Percentiles rank a stretch among this genome's conserved stretches.
Conservation (phyloP, 2,329 filamentous ascomycete species). For the Cordyceps tenuipes region DNA sequence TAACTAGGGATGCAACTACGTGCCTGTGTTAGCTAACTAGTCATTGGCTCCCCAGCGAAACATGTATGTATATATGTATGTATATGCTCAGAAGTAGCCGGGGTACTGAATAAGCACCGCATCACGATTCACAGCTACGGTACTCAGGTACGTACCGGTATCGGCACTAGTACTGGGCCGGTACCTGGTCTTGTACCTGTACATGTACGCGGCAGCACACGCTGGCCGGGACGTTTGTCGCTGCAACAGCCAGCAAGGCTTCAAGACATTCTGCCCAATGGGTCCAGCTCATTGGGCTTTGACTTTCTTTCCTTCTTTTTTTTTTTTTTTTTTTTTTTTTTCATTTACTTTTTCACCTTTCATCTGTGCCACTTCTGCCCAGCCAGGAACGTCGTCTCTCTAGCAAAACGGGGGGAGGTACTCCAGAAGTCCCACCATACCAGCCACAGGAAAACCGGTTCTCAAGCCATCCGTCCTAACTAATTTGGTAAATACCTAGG, state of each 20-base stretch:
- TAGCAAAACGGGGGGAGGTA: background rate
- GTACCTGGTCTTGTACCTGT: too few relatives aligned
- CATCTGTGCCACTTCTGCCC: constrained; percentile 2
- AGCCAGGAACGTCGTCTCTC: constrained; percentile 3
- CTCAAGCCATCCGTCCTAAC: too few relatives aligned
- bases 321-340: background rate
- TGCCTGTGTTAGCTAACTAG: background rate
- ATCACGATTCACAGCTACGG: background rate
- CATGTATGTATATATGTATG: too few relatives aligned
- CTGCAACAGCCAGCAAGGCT: background rate
- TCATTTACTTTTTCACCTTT: background rate
- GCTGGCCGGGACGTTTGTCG: background rate
- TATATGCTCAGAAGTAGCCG: too few relatives aligned
- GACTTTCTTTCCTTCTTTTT: background rate
- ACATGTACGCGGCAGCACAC: background rate
- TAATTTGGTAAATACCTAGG: too few relatives aligned
- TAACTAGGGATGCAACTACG: background rate
- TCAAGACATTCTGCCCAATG: background rate
- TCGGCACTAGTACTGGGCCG: too few relatives aligned
- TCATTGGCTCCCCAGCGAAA: too few relatives aligned
- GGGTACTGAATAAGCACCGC: background rate
- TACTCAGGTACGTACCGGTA: too few relatives aligned
- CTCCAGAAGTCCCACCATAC: background rate
- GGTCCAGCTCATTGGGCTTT: background rate
- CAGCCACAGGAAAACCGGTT: background rate